Evolutionary conservation across 768 basidiomycete species (phyloP).

Genomic region (Inosperma sp.): DNA sequence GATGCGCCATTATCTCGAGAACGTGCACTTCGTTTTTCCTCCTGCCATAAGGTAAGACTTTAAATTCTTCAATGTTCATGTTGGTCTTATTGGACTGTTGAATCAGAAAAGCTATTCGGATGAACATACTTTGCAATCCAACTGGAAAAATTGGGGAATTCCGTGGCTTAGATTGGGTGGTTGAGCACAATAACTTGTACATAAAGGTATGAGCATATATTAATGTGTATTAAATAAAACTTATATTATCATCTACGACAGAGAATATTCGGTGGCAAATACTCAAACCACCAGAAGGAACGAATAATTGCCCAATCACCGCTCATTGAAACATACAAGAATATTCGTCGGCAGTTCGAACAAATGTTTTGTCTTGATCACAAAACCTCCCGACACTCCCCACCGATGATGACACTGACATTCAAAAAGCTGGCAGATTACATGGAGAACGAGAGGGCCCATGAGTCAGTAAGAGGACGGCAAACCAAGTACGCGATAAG

Average conservation of each 20-base stretch:
- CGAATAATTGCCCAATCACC: too few relatives aligned
- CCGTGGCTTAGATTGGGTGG: conserved; percentile 35
- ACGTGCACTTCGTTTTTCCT: conserved; percentile 26
- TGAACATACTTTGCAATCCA: conserved; percentile 35
- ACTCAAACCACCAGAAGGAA: too few relatives aligned
- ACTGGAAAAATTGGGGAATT: conserved; percentile 29
- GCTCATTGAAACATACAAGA: too few relatives aligned
- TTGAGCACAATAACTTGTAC: conserved; percentile 40
- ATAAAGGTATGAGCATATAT: conserved; percentile 30
- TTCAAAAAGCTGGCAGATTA: too few relatives aligned
- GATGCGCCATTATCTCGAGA: conserved; percentile 26
- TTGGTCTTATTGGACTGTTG: background rate
- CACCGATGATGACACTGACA: too few relatives aligned
- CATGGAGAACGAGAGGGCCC: too few relatives aligned
- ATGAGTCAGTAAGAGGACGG: too few relatives aligned
- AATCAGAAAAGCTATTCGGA: conserved; percentile 23
- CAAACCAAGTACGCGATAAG: too few relatives aligned
- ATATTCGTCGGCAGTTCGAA: too few relatives aligned
- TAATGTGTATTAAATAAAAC: background rate
- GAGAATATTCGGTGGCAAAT: conserved; percentile 32
- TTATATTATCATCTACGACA: conserved; percentile 5
- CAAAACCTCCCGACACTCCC: too few relatives aligned
- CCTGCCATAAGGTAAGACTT: conserved; percentile 9
- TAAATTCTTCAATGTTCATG: background rate
- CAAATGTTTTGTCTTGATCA: too few relatives aligned